phyloP scores from a whole-genome alignment of 2,329 filamentous ascomycete genomes.

The Fusarium euwallaceae region DNA sequence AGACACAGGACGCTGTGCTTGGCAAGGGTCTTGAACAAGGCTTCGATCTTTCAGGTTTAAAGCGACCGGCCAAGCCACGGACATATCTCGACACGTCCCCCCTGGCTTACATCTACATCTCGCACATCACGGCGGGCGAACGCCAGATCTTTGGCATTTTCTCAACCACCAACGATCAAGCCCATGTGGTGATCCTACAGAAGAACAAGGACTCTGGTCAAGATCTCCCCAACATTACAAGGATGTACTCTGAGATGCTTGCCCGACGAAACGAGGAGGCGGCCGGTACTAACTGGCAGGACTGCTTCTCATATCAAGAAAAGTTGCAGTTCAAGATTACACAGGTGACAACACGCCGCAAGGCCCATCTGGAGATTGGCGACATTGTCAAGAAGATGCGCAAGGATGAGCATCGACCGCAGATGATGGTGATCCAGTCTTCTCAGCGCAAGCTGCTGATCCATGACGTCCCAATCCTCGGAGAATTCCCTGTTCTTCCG shows the following conservation, averaged over 20 bases:
- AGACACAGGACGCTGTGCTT: constrained; percentile 88
- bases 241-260: constrained; percentile 85
- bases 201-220: constrained; percentile 81
- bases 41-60: constrained; percentile 86
- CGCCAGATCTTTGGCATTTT: constrained; percentile 95
- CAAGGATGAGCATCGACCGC: constrained; percentile 83
- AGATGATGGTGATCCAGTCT: constrained; percentile 91
- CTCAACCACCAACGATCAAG: constrained; percentile 83
- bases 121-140: constrained; percentile 91
- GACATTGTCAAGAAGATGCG: constrained; percentile 92
- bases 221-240: constrained; percentile 90
- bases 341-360: constrained; percentile 89
- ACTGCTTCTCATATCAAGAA: constrained; percentile 88
- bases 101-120: constrained; percentile 90
- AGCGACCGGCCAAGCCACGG: constrained; percentile 72
- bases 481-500: constrained; percentile 85
- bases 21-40: constrained; percentile 94
- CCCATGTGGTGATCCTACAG: constrained; percentile 90
- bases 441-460: constrained; percentile 84
- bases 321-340: constrained; percentile 86
- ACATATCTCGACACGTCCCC: constrained; percentile 81
- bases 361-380: constrained; percentile 88
- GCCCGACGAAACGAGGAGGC: constrained; percentile 74
- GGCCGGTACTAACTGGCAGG: constrained; percentile 79
- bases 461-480: constrained; percentile 86